Conservation (phyloP, 1,284 basidiomycete genomes). For the Anthracocystis panici-leucophaei region DNA sequence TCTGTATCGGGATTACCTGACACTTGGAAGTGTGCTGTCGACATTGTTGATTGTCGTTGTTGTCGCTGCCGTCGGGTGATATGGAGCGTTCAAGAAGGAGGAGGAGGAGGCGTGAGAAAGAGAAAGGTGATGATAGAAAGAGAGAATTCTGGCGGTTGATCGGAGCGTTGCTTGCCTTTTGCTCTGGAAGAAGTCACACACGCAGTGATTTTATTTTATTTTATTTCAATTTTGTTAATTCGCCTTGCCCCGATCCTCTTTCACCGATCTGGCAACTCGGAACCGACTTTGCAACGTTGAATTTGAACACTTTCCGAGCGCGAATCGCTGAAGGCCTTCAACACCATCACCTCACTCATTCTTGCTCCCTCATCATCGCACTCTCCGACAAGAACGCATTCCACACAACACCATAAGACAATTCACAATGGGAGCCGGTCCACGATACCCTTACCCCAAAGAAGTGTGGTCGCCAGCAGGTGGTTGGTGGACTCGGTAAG, state of each 20-base stretch:
- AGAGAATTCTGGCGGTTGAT: too few species aligned
- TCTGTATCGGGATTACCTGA: slow-evolving; percentile 37
- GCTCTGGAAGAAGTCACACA: too few species aligned
- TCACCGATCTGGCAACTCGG: neutral
- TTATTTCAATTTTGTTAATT: too few species aligned
- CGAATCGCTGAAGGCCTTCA: neutral
- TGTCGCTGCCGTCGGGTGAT: neutral
- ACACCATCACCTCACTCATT: neutral
- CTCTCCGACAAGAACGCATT: neutral
- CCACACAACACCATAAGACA: neutral
- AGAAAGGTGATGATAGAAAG: slow-evolving; percentile 6
- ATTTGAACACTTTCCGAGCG: neutral
- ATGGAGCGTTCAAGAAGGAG: neutral
- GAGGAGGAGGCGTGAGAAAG: neutral
- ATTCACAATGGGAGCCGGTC: slow-evolving; percentile 65
- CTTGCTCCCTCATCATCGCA: neutral
- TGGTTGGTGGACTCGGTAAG: slow-evolving; percentile 74
- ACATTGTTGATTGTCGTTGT: slow-evolving; percentile 17
- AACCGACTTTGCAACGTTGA: slow-evolving; percentile 3
- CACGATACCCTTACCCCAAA: slow-evolving; percentile 74
- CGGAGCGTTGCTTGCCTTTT: too few species aligned
- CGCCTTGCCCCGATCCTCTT: too few species aligned
- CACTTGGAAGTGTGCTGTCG: slow-evolving; percentile 13
- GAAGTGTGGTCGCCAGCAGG: slow-evolving; percentile 74
- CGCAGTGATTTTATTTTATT: too few species aligned